Conservation (phyloP, 441 rosid species). For the Erodium moschatum region DNA sequence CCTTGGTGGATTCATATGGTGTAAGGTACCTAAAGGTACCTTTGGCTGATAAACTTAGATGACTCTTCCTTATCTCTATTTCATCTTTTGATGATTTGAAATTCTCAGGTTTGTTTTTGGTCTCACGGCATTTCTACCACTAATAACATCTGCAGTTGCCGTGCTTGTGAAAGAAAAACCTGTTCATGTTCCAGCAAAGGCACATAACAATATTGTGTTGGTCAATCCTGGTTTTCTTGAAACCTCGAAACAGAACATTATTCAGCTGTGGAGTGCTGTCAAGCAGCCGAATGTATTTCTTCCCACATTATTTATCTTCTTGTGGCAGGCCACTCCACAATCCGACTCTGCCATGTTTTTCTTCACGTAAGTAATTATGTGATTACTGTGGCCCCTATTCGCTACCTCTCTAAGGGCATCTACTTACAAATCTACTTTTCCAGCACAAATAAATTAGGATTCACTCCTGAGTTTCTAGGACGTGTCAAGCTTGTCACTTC, state of each 20-base stretch:
- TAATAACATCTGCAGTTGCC: slow-evolving; percentile 85
- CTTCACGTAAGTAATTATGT: slow-evolving; percentile 55
- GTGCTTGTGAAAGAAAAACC: slow-evolving; percentile 79
- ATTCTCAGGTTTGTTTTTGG: slow-evolving; percentile 88
- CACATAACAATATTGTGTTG: slow-evolving; percentile 25
- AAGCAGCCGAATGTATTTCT: slow-evolving; percentile 74
- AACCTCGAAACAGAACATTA: slow-evolving; percentile 51
- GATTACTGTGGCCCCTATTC: not conserved
- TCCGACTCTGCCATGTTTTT: slow-evolving; percentile 97
- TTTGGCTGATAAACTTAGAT: slow-evolving; percentile 3
- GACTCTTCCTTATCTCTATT: slow-evolving; percentile 7
- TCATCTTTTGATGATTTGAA: slow-evolving; percentile 21
- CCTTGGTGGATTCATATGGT: slow-evolving; percentile 80
- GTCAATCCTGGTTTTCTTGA: slow-evolving; percentile 46
- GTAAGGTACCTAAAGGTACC: slow-evolving; percentile 48
- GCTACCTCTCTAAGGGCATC: not conserved
- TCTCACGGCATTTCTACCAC: slow-evolving; percentile 71
- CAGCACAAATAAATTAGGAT: slow-evolving; percentile 92
- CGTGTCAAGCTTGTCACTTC: slow-evolving; percentile 87
- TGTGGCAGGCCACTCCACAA: slow-evolving; percentile 97
- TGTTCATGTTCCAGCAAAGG: slow-evolving; percentile 36
- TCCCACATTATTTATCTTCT: slow-evolving; percentile 79
- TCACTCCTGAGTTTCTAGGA: slow-evolving; percentile 92
- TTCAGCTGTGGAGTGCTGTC: slow-evolving; percentile 66
- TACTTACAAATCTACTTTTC: slow-evolving; percentile 9